Conservation (phyloP, 2,329 filamentous ascomycete species). For the Colletotrichum viniferum region DNA sequence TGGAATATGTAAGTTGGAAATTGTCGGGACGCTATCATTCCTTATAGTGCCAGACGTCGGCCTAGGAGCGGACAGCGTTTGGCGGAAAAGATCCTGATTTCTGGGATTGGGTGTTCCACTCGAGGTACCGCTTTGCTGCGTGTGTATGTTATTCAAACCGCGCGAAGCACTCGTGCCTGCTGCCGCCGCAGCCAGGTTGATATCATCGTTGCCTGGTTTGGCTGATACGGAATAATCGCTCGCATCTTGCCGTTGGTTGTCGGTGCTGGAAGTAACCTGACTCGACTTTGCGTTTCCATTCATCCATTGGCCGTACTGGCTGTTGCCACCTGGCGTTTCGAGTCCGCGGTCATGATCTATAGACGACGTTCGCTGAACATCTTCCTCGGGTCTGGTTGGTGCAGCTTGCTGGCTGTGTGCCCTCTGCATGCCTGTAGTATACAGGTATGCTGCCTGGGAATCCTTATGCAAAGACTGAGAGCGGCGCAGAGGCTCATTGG, state of each 20-base stretch:
- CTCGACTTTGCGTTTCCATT: not conserved
- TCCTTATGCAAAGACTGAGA: not conserved
- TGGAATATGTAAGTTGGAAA: slow-evolving; percentile 72
- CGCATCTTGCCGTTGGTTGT: not conserved
- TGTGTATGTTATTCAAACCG: not conserved
- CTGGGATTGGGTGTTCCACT: not conserved
- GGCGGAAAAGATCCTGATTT: not conserved
- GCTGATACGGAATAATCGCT: not conserved
- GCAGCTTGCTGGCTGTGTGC: not conserved
- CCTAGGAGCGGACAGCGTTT: slow-evolving; percentile 21
- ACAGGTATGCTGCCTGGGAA: not conserved
- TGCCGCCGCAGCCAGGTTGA: not conserved
- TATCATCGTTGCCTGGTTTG: not conserved
- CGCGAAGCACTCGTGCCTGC: not conserved
- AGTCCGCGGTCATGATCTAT: not conserved
- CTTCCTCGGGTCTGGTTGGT: not conserved
- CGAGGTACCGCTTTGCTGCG: not conserved
- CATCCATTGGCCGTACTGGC: slow-evolving; percentile 20
- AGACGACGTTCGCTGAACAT: not conserved
- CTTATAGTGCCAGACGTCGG: slow-evolving; percentile 31
- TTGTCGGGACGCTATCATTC: slow-evolving; percentile 54
- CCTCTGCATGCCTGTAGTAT: not conserved
- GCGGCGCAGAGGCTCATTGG: slow-evolving; percentile 44
- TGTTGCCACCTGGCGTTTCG: slow-evolving; percentile 17
- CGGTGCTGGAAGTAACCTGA: not conserved